Evolutionary conservation across 768 basidiomycete species (phyloP), one percentile per base, ranked within the genome.

Genomic region (Rossbeevera mucosa): DNA sequence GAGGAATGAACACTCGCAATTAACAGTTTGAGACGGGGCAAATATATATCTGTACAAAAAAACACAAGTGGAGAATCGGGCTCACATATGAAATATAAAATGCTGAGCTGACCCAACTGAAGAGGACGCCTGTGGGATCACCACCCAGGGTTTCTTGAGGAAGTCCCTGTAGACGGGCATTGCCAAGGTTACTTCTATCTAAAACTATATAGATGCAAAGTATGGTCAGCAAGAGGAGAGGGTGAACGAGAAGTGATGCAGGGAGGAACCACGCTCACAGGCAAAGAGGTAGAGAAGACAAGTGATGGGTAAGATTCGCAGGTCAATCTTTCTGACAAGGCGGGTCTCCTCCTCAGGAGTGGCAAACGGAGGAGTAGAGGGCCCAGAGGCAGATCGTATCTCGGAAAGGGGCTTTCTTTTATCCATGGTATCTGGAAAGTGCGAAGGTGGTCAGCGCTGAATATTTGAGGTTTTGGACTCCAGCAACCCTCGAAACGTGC

Each of bases 41-140:
- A 7, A 21, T 1, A 41, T 20, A 21, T 1, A 41, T 20, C 3
- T 41, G 21, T 21, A 41, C 40, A 21, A 41, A 21, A 41, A 41
- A 21, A 28, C 2, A 28, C 13, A 43, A 4, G 16, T 22, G 24
- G 24, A 43, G 20, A 22, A 21, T 8, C 22, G 24, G 24, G 1
- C 79, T 52, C 51, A 85, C 87, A 60, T 90, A 91, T 55, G 89
- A 80, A 61, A 91, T 83, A 72, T 83, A 91, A 71, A 91, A 91
- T 3, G 76, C 76, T 2, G 86, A 88, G 58, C 79, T 86, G 40
- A 86, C 71, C 88, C 87, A 90, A 63, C 86, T 81, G 62, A 81
- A 90, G n/a, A 81, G 73, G 28, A 72, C 55, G 2, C 88, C 88
- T 0, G 80, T 81, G 2, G 77, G 77, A 63, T 90, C 88, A 7